Evolutionary conservation across 2,329 filamentous ascomycete genomes (phyloP).

Genomic region (Myrmaecium sp.): DNA sequence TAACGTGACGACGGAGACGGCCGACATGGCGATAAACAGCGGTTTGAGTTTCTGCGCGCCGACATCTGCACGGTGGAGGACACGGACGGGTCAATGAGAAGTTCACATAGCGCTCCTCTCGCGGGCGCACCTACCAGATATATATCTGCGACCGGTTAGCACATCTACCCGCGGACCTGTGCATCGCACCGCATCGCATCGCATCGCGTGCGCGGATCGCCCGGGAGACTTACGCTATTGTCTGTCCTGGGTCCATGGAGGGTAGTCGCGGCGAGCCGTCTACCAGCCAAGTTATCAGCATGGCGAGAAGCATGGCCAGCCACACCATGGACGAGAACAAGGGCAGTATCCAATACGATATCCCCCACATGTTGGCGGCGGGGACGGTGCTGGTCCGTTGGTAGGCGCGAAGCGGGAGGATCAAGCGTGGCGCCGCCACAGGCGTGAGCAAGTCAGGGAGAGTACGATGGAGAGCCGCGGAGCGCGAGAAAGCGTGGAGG

Average conservation of each 20-base stretch:
- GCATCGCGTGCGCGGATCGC: no score
- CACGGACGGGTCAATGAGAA: no score
- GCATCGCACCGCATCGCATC: neutral
- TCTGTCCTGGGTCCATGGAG: constrained; percentile 41
- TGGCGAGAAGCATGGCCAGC: constrained; percentile 45
- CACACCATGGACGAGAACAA: constrained; percentile 41
- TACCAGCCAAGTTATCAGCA: constrained; percentile 54
- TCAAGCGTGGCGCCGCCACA: no score
- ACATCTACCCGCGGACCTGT: constrained; percentile 26
- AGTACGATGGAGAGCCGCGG: no score
- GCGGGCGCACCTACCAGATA: constrained; percentile 5
- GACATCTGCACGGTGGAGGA: no score
- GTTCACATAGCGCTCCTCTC: neutral
- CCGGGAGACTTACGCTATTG: constrained; percentile 58
- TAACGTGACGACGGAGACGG: constrained; percentile 60
- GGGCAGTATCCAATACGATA: constrained; percentile 46
- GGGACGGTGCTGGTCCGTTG: no score
- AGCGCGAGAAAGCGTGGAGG: no score
- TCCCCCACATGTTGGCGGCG: constrained; percentile 20
- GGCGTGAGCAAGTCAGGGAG: no score
- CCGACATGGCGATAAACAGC: constrained; percentile 58
- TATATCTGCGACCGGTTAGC: constrained; percentile 24
- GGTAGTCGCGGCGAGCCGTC: constrained; percentile 39
- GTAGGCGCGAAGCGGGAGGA: no score
- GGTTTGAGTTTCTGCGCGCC: constrained; percentile 50